Percentiles rank a stretch among this genome's conserved stretches.
Evolutionary conservation across 2,329 filamentous ascomycete genomes (phyloP).

Genomic region (Calonectria pseudoturangicola): DNA sequence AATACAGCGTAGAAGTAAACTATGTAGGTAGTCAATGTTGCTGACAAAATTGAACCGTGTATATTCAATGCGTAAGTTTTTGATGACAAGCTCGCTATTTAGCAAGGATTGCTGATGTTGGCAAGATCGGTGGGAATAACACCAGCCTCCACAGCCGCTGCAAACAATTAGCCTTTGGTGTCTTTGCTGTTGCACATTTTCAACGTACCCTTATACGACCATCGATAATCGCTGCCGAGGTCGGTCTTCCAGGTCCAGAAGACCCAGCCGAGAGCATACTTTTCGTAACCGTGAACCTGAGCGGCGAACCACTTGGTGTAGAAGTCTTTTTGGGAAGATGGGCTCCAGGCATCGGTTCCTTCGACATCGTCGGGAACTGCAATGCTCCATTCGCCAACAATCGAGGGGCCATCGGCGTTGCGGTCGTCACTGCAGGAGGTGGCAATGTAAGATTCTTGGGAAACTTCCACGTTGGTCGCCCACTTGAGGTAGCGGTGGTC

Average conservation of each 20-base stretch:
- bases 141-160: constrained; percentile 48
- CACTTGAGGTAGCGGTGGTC: constrained; percentile 77
- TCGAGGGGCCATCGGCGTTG: constrained; percentile 62
- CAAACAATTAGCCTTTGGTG: constrained; percentile 20
- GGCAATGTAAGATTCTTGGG: constrained; percentile 65
- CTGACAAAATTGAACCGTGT: background rate
- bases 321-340: constrained; percentile 49
- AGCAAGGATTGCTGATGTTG: constrained; percentile 47
- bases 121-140: constrained; percentile 49
- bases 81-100: background rate
- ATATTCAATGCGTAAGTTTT: background rate
- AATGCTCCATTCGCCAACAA: constrained; percentile 77
- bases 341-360: constrained; percentile 58
- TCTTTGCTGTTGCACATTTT: background rate
- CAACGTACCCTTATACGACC: constrained; percentile 52
- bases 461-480: constrained; percentile 57
- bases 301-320: constrained; percentile 54
- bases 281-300: constrained; percentile 51
- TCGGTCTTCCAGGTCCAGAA: constrained; percentile 53
- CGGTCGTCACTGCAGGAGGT: constrained; percentile 70
- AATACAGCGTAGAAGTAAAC: constrained; percentile 19
- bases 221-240: constrained; percentile 52
- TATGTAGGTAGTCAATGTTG: background rate
- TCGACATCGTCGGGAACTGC: constrained; percentile 69
- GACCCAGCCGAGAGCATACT: constrained; percentile 49